phyloP scores from a whole-genome alignment of 1,284 basidiomycete species.

The Ustilago xerochloae region DNA sequence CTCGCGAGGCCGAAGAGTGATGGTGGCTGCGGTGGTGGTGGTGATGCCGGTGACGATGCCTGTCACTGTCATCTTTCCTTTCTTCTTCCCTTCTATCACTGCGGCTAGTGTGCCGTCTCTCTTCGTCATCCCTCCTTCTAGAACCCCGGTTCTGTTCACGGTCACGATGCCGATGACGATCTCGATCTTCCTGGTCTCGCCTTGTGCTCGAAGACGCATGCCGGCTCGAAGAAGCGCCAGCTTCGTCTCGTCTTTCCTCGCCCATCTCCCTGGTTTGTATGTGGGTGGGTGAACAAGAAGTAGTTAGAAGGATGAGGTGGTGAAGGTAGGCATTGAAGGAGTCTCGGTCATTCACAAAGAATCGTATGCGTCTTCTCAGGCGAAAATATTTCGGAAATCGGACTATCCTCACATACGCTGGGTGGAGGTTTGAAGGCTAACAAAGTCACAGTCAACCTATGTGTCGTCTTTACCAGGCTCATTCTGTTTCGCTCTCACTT shows the following conservation, averaged over 20 bases:
- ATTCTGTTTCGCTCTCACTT: no score
- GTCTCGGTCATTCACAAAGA: background rate
- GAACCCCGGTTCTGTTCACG: no score
- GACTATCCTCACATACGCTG: no score
- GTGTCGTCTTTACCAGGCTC: no score
- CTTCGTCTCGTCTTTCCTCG: background rate
- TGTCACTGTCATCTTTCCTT: constrained; percentile 2
- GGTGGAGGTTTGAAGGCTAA: constrained; percentile 9
- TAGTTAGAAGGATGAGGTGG: background rate
- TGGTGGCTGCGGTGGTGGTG: constrained; percentile 15
- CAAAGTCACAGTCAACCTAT: no score
- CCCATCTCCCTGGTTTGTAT: background rate
- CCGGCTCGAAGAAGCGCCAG: constrained; percentile 1
- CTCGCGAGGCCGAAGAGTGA: background rate
- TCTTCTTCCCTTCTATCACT: background rate
- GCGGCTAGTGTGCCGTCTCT: constrained; percentile 10
- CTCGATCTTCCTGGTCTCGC: constrained; percentile 10
- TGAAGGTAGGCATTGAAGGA: background rate
- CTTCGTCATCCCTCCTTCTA: constrained; percentile 12
- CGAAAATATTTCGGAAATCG: constrained; percentile 10
- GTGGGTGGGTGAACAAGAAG: background rate
- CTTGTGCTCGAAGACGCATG: background rate
- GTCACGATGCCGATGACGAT: constrained; percentile 17
- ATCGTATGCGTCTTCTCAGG: background rate
- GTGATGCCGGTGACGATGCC: constrained; percentile 10